Evolutionary conservation across 202 grass and related monocot species (phyloP).

Genomic region (Sporobolus alterniflorus): DNA sequence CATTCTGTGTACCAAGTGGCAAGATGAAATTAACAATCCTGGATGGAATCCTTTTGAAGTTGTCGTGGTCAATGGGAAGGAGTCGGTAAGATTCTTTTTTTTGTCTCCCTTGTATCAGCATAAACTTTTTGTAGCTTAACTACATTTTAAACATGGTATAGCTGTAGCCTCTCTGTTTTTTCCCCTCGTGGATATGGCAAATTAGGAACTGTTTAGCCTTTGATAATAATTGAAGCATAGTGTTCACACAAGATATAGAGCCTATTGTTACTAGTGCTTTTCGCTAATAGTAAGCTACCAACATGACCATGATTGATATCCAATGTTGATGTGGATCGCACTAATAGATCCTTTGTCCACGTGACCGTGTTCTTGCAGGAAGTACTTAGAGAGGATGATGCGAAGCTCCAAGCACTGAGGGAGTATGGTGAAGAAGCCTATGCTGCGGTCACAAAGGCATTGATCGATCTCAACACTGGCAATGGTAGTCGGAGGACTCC

Average conservation of each 20-base stretch:
- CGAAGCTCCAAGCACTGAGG: slow-evolving; percentile 52
- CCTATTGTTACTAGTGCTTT: neutral
- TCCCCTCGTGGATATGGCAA: neutral
- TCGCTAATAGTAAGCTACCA: too few relatives aligned
- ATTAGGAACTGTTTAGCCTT: neutral
- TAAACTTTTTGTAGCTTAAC: neutral
- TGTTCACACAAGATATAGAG: neutral
- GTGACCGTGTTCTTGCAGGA: slow-evolving; percentile 10
- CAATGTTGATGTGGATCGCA: slow-evolving; percentile 2
- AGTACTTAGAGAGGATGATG: slow-evolving; percentile 56
- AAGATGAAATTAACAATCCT: slow-evolving; percentile 67
- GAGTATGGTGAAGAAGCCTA: slow-evolving; percentile 43
- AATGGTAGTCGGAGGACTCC: slow-evolving; percentile 4
- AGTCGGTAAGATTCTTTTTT: slow-evolving; percentile 32
- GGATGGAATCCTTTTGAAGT: slow-evolving; percentile 59
- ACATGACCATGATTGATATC: neutral
- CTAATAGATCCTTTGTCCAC: neutral
- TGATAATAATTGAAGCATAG: neutral
- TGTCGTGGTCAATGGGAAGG: slow-evolving; percentile 45
- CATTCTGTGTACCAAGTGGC: slow-evolving; percentile 60
- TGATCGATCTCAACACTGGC: slow-evolving; percentile 41
- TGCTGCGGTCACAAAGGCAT: slow-evolving; percentile 40
- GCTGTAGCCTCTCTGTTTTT: neutral
- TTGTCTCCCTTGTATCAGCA: neutral
- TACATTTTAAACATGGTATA: neutral